Evolutionary conservation across 1,284 basidiomycete species (phyloP).

Genomic region (Rugiboletus extremiorientalis): DNA sequence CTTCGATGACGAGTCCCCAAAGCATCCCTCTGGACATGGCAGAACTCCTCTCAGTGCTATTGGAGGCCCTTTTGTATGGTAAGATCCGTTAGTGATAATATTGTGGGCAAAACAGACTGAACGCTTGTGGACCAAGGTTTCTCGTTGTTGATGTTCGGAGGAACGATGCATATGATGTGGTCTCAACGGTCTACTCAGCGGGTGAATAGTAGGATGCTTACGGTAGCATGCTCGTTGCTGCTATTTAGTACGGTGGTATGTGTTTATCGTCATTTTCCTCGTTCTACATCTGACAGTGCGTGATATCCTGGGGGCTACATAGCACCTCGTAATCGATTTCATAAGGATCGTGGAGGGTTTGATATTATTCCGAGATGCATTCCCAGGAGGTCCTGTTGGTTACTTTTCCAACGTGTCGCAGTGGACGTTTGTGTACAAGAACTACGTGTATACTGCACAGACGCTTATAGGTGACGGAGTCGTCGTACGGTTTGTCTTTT

Average conservation of each 20-base stretch:
- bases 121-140: neutral
- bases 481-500: slow-evolving; percentile 1
- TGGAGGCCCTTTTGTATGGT: slow-evolving; percentile 19
- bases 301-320: neutral
- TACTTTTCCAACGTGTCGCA: slow-evolving; percentile 27
- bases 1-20: neutral
- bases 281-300: neutral
- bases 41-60: slow-evolving; percentile 6
- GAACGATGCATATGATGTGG: slow-evolving; percentile 1
- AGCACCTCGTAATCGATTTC: slow-evolving; percentile 17
- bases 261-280: neutral
- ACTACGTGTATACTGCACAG: slow-evolving; percentile 26
- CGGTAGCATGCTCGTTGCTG: slow-evolving; percentile 1
- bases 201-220: neutral
- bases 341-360: slow-evolving; percentile 6
- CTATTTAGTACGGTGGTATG: slow-evolving; percentile 7
- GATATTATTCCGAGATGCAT: neutral
- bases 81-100: neutral
- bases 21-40: slow-evolving; percentile 7
- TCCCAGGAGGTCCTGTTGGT: slow-evolving; percentile 3
- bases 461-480: slow-evolving; percentile 34
- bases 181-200: neutral
- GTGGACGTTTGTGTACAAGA: slow-evolving; percentile 29
- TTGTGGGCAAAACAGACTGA: neutral
- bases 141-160: slow-evolving; percentile 10